A percentile compares a stretch with the other conserved stretches of the same genome.
phyloP scores from a whole-genome alignment of 257 asterid species.

The Fraxinus quadrangulata region DNA sequence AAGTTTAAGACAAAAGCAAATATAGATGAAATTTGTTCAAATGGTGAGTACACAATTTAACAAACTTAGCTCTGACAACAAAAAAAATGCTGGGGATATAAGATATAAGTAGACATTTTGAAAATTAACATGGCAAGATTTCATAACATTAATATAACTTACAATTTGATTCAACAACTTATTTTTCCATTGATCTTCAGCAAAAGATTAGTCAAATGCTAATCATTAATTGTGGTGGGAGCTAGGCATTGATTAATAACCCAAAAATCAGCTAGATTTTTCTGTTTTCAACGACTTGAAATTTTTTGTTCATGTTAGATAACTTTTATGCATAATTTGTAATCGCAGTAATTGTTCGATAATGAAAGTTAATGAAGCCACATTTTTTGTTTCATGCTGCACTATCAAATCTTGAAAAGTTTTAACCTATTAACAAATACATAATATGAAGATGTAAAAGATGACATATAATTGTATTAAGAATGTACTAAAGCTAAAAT shows the following conservation, averaged over 20 bases:
- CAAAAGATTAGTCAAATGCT: conserved; percentile 71
- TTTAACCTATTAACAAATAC: no score
- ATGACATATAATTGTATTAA: no score
- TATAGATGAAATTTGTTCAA: conserved; percentile 56
- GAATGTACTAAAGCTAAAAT: no score
- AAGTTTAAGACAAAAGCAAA: no score
- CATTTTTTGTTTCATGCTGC: no score
- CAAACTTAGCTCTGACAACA: conserved; percentile 75
- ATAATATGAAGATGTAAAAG: no score
- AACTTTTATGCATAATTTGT: not conserved
- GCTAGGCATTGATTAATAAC: conserved; percentile 81
- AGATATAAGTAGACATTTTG: not conserved
- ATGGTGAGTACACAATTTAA: conserved; percentile 66
- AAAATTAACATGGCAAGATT: not conserved
- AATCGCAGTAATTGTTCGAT: no score
- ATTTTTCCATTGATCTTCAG: conserved; percentile 88
- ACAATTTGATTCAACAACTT: conserved; percentile 14
- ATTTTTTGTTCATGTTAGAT: not conserved
- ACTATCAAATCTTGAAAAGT: no score
- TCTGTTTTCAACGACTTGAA: conserved; percentile 82
- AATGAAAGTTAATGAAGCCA: no score
- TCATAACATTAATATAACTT: not conserved
- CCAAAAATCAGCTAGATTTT: conserved; percentile 68
- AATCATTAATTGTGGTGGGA: conserved; percentile 66
- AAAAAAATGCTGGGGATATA: not conserved